Evolutionary conservation across 1,139 yeast species (phyloP), one percentile per base, ranked within the genome.

Genomic region (Kluyveromyces sp.): DNA sequence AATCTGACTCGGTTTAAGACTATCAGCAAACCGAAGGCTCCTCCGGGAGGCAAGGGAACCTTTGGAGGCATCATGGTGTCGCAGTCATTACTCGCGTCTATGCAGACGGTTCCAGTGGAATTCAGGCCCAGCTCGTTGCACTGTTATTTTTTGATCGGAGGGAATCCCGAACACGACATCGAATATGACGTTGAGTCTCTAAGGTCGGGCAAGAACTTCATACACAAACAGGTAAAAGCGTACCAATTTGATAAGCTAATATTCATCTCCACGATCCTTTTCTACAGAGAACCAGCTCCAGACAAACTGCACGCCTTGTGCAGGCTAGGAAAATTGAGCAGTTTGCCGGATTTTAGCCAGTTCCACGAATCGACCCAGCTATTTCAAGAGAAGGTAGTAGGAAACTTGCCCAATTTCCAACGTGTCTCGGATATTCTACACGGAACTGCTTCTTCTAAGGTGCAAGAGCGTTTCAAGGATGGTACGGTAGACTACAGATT

Each of bases 41-140:
- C 79, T 2, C 64, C 67, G 2, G 75, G 77, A 0, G 86, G 86
- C 2, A 66, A 85, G 36, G 92, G 89, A 1, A 78, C 83, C 1
- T 84, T 82, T 65, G 95, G 94, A 1, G 95, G 95, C 2, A 78
- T 83, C 33, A 70, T 81, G 44, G 79, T 83, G 36, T 85, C 87
- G 1, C 94, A 84, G 58, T 68, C 89, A 1, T 63, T 83, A 7
- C 63, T 77, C 49, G 89, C 88, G 1, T 83, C 85, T 1, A 67
- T 80, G 33, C 74, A 67, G 39, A 71, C 76, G 1, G 66, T 66
- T 4, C 67, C 68, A 2, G 61, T 54, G 2, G 52, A 60, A 37
- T 75, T 73, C 60, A 62, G 63, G 33, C 79, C 79, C 7, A 69
- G 71, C 35, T 73, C 79, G 3, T 49, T 75, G 40, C 80, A 76